Conservation (phyloP, 345 rosid species). For the Melaleuca alternifolia region DNA sequence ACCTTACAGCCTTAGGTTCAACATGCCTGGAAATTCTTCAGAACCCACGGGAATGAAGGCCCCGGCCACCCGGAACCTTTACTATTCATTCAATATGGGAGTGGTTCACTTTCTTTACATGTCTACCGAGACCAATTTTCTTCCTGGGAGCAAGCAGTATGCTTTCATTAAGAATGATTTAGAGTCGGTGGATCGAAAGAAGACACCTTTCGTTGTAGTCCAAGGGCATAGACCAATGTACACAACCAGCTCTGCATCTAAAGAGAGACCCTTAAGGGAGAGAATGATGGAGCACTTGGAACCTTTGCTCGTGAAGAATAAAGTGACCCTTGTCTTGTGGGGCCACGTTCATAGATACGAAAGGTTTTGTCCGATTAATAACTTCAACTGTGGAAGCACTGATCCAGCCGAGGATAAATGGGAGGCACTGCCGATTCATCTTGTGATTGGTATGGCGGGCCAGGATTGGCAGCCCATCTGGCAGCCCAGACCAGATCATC, state of each 20-base stretch:
- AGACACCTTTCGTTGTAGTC: constrained; percentile 69
- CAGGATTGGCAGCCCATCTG: constrained; percentile 82
- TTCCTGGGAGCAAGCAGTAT: constrained; percentile 63
- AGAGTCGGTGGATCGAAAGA: constrained; percentile 63
- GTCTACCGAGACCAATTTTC: constrained; percentile 84
- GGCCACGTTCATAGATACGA: constrained; percentile 94
- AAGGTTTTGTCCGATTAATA: constrained; percentile 81
- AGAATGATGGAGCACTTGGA: constrained; percentile 74
- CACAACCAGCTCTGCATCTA: constrained; percentile 51
- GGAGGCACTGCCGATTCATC: constrained; percentile 67
- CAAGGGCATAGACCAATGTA: constrained; percentile 98
- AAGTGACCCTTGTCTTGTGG: constrained; percentile 81
- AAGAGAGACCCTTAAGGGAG: constrained; percentile 45
- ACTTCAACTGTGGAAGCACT: constrained; percentile 55
- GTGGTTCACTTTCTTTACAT: constrained; percentile 68
- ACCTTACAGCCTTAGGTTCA: constrained; percentile 79
- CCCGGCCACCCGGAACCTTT: constrained; percentile 67
- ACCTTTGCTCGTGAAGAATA: constrained; percentile 62
- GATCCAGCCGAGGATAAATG: constrained; percentile 22
- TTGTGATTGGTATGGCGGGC: constrained; percentile 95
- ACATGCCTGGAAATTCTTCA: constrained; percentile 86
- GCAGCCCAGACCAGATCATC: constrained; percentile 75
- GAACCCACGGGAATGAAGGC: constrained; percentile 59
- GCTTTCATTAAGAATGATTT: constrained; percentile 60
- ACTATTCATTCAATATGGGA: constrained; percentile 72